Percentiles rank a stretch among this genome's conserved stretches.
phyloP scores from a whole-genome alignment of 805 yeast genomes.

The Lipomyces lipofer region DNA sequence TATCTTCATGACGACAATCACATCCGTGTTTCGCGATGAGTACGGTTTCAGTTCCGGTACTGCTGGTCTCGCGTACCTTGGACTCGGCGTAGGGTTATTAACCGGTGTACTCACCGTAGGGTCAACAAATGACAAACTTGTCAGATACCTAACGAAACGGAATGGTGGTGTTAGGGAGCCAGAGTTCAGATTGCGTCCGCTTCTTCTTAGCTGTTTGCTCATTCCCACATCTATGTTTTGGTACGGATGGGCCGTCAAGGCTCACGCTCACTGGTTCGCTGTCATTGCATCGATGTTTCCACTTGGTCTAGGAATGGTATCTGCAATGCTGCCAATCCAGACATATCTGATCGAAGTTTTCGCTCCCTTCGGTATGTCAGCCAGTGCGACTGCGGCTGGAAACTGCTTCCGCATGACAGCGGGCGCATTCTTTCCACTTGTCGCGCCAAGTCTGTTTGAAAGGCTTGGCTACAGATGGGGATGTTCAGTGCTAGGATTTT shows the following conservation, averaged over 20 bases:
- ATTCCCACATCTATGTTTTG: slow-evolving; percentile 52
- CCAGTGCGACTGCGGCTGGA: slow-evolving; percentile 71
- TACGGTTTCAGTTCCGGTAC: slow-evolving; percentile 50
- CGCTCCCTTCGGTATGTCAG: slow-evolving; percentile 61
- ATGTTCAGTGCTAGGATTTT: slow-evolving; percentile 55
- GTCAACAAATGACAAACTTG: slow-evolving; percentile 45
- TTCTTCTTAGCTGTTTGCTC: slow-evolving; percentile 49
- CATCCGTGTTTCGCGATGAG: slow-evolving; percentile 52
- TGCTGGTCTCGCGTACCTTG: slow-evolving; percentile 59
- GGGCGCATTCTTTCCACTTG: slow-evolving; percentile 69
- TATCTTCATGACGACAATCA: slow-evolving; percentile 60
- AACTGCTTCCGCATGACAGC: slow-evolving; percentile 60
- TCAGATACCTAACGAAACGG: slow-evolving; percentile 39
- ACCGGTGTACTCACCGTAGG: slow-evolving; percentile 54
- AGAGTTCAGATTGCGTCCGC: slow-evolving; percentile 50
- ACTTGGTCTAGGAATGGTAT: slow-evolving; percentile 42
- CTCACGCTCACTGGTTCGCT: slow-evolving; percentile 52
- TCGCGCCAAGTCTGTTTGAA: slow-evolving; percentile 50
- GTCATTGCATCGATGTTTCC: slow-evolving; percentile 61
- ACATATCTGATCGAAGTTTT: slow-evolving; percentile 46
- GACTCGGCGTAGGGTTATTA: slow-evolving; percentile 56
- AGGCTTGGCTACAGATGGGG: slow-evolving; percentile 31
- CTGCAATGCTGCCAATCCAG: slow-evolving; percentile 42
- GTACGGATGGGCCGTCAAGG: slow-evolving; percentile 54
- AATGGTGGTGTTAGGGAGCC: slow-evolving; percentile 40